Percentiles rank a stretch among this genome's conserved stretches.
phyloP scores from a whole-genome alignment of 805 yeast genomes.

The Candida hispaniensis region DNA sequence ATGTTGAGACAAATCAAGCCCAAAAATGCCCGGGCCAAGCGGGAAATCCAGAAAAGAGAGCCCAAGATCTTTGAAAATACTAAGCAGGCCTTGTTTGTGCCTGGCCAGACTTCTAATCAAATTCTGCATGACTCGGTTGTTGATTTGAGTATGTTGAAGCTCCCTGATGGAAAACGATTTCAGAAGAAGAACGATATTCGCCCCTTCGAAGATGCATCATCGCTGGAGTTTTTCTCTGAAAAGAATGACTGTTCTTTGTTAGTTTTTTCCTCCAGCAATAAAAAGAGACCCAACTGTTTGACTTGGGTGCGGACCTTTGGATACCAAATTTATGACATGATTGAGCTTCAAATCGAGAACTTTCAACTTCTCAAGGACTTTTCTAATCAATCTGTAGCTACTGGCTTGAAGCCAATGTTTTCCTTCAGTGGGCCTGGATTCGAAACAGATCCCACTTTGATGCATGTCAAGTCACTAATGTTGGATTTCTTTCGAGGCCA shows the following conservation, averaged over 20 bases:
- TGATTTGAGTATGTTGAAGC: slow-evolving; percentile 80
- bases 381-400: slow-evolving; percentile 63
- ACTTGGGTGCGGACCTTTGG: slow-evolving; percentile 86
- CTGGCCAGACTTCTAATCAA: slow-evolving; percentile 74
- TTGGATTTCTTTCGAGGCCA: slow-evolving; percentile 84
- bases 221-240: slow-evolving; percentile 85
- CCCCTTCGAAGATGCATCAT: slow-evolving; percentile 84
- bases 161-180: slow-evolving; percentile 82
- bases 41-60: slow-evolving; percentile 83
- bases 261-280: slow-evolving; percentile 68
- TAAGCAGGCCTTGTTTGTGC: slow-evolving; percentile 82
- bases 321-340: slow-evolving; percentile 84
- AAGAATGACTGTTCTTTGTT: slow-evolving; percentile 85
- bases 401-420: slow-evolving; percentile 92
- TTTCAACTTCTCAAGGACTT: slow-evolving; percentile 70
- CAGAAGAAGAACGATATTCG: slow-evolving; percentile 77
- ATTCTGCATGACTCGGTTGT: slow-evolving; percentile 79
- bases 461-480: slow-evolving; percentile 78
- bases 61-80: slow-evolving; percentile 83
- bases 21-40: slow-evolving; percentile 88
- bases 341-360: slow-evolving; percentile 67
- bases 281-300: slow-evolving; percentile 86
- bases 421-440: slow-evolving; percentile 86
- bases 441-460: slow-evolving; percentile 77
- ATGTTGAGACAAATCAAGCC: slow-evolving; percentile 41